These are phyloP conservation scores for Clarireedia hainanense DNA, from an alignment of 2,329 filamentous ascomycete genomes.

Conservation along the genomic window DNA sequence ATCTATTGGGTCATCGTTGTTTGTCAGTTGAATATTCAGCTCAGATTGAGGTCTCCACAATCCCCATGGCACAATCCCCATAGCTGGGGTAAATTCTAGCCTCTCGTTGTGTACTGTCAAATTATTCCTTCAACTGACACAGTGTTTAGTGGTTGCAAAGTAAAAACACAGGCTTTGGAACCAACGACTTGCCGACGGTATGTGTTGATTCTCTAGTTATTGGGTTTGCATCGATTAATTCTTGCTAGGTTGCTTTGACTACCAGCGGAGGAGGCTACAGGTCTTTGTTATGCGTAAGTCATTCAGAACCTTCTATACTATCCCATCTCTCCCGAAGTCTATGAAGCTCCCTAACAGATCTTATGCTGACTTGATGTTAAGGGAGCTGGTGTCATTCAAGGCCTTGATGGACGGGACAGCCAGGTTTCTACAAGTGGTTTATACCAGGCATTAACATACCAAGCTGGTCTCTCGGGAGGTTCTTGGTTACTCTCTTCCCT, in stretches of 20 bases:
- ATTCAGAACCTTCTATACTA: too few relatives aligned
- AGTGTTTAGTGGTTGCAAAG: slow-evolving; percentile 15
- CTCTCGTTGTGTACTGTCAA: too few relatives aligned
- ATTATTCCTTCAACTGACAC: not conserved
- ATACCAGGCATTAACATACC: slow-evolving; percentile 39
- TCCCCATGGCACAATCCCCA: too few relatives aligned
- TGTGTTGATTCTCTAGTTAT: not conserved
- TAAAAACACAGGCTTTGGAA: slow-evolving; percentile 30
- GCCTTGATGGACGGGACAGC: slow-evolving; percentile 35
- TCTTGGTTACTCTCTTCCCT: slow-evolving; percentile 39
- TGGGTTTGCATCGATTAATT: not conserved
- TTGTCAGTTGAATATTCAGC: too few relatives aligned
- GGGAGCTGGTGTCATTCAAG: slow-evolving; percentile 25
- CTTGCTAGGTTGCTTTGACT: slow-evolving; percentile 32
- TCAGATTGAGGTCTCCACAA: too few relatives aligned
- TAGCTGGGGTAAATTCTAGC: too few relatives aligned
- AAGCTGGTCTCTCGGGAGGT: slow-evolving; percentile 39
- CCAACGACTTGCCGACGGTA: slow-evolving; percentile 31
- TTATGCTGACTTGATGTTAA: not conserved
- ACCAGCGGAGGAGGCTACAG: slow-evolving; percentile 28
- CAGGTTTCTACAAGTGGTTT: slow-evolving; percentile 33
- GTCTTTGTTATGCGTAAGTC: slow-evolving; percentile 21
- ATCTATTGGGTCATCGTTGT: not conserved
- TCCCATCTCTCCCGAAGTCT: not conserved
- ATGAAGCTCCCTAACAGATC: not conserved